These are phyloP conservation scores for Hyphopichia homilentoma DNA, from an alignment of 805 yeast genomes.

Conservation along the genomic window DNA sequence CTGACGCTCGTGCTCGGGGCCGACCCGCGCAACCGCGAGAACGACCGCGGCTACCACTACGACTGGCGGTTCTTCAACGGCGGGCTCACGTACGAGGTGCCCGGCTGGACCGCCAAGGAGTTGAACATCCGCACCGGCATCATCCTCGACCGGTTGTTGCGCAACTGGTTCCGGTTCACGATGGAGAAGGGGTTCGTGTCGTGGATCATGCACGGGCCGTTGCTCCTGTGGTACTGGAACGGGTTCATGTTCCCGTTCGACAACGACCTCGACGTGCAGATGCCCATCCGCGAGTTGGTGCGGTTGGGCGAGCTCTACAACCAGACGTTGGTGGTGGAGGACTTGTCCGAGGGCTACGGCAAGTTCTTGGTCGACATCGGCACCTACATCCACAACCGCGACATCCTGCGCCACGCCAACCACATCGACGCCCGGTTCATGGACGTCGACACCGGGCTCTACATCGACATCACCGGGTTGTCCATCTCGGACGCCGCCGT, in stretches of 20 bases:
- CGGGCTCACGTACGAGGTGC: conserved; percentile 41
- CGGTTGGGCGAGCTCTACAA: conserved; percentile 19
- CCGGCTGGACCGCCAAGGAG: conserved; percentile 26
- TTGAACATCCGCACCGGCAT: conserved; percentile 14
- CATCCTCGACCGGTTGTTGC: conserved; percentile 18
- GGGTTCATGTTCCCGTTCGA: conserved; percentile 28
- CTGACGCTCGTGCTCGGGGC: conserved; percentile 24
- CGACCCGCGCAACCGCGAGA: conserved; percentile 25
- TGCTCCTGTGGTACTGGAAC: conserved; percentile 29
- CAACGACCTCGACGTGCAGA: conserved; percentile 25
- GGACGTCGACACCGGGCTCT: conserved; percentile 55
- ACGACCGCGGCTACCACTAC: conserved; percentile 50
- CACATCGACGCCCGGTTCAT: conserved; percentile 48
- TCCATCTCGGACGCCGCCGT: conserved; percentile 15
- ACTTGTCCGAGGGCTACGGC: conserved; percentile 23
- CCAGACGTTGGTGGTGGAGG: conserved; percentile 29
- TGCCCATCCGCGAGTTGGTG: conserved; percentile 20
- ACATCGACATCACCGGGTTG: conserved; percentile 53
- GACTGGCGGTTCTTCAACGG: conserved; percentile 62
- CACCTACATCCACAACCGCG: conserved; percentile 25
- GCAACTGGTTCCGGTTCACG: conserved; percentile 24
- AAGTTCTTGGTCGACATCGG: conserved; percentile 26
- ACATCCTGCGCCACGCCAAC: conserved; percentile 16
- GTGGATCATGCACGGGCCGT: conserved; percentile 28
- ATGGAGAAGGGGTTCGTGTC: conserved; percentile 18